phyloP scores from a whole-genome alignment of 495 filamentous ascomycete genomes.

The Penicillium malachiteum region DNA sequence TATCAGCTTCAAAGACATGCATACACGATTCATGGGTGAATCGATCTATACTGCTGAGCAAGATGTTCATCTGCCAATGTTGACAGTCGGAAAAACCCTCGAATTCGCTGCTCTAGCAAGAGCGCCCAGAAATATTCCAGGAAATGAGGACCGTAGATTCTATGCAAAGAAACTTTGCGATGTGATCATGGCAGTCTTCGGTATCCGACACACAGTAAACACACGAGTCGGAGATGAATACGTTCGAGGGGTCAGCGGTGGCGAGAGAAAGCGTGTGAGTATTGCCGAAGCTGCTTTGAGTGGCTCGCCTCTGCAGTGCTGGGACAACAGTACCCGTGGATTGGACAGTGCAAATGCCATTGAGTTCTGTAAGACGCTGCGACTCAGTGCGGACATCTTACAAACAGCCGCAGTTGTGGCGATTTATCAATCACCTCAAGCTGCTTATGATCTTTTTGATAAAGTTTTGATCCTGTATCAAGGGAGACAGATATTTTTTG shows the following conservation, averaged over 20 bases:
- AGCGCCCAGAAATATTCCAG: conserved; percentile 24
- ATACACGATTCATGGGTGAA: conserved; percentile 61
- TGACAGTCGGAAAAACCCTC: conserved; percentile 61
- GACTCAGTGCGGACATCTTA: conserved; percentile 62
- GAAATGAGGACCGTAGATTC: conserved; percentile 38
- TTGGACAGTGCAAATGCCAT: conserved; percentile 77
- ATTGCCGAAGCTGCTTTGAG: conserved; percentile 70
- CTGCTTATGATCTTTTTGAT: conserved; percentile 74
- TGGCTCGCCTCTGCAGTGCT: conserved; percentile 69
- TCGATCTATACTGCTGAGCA: conserved; percentile 57
- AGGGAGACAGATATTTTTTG: conserved; percentile 82
- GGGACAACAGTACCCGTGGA: conserved; percentile 78
- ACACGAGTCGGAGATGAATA: conserved; percentile 79
- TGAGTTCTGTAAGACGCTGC: conserved; percentile 70
- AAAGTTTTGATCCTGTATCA: conserved; percentile 83
- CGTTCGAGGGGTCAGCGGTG: conserved; percentile 75
- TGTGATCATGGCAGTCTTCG: conserved; percentile 76
- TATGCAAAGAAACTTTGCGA: conserved; percentile 68
- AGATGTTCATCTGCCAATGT: conserved; percentile 59
- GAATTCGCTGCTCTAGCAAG: conserved; percentile 53
- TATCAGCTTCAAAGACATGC: conserved; percentile 58
- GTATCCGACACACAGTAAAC: conserved; percentile 71
- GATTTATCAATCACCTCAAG: conserved; percentile 80
- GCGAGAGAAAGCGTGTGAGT: conserved; percentile 82
- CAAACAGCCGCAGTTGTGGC: conserved; percentile 69